phyloP scores from a whole-genome alignment of 345 rosid species.

The Populus alba region DNA sequence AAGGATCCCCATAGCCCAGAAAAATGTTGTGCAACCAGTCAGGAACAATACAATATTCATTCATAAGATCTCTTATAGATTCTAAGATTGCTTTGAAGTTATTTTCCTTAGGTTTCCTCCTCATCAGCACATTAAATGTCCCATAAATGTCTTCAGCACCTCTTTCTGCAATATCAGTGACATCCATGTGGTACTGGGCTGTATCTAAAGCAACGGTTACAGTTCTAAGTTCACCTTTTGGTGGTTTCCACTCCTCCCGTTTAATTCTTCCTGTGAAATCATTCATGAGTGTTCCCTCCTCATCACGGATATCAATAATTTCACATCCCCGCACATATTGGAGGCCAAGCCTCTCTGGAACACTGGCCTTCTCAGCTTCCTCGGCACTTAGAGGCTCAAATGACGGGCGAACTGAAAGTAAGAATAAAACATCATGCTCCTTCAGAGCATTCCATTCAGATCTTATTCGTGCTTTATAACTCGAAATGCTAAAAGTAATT shows the following conservation, averaged over 20 bases:
- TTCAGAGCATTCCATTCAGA: conserved; percentile 97
- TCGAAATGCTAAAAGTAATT: conserved; percentile 82
- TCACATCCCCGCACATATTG: conserved; percentile 97
- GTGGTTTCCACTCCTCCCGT: conserved; percentile 98
- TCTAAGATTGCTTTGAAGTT: conserved; percentile 98
- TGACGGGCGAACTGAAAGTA: conserved; percentile 82
- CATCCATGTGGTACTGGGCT: conserved; percentile 98
- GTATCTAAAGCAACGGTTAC: conserved; percentile 91
- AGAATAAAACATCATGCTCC: conserved; percentile 97
- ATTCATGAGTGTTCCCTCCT: conserved; percentile 93
- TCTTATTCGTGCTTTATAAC: conserved; percentile 80
- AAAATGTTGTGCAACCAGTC: conserved; percentile 95
- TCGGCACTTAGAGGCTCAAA: conserved; percentile 96
- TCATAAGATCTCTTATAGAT: conserved; percentile 99
- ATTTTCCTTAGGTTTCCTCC: conserved; percentile 99
- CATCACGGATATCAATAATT: conserved; percentile 84
- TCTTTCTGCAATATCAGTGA: conserved; percentile 82
- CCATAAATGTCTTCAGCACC: conserved; percentile 92
- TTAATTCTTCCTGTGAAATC: conserved; percentile 92
- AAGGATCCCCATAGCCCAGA: conserved; percentile 97
- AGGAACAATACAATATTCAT: conserved; percentile 97
- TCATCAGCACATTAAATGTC: conserved; percentile 84
- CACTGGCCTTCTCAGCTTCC: conserved; percentile 86
- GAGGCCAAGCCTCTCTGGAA: conserved; percentile 90
- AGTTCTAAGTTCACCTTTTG: conserved; percentile 93